Evolutionary conservation across 2,329 filamentous ascomycete genomes (phyloP), one percentile per base, ranked within the genome.

Genomic region (Dothideomycetes sp.): DNA sequence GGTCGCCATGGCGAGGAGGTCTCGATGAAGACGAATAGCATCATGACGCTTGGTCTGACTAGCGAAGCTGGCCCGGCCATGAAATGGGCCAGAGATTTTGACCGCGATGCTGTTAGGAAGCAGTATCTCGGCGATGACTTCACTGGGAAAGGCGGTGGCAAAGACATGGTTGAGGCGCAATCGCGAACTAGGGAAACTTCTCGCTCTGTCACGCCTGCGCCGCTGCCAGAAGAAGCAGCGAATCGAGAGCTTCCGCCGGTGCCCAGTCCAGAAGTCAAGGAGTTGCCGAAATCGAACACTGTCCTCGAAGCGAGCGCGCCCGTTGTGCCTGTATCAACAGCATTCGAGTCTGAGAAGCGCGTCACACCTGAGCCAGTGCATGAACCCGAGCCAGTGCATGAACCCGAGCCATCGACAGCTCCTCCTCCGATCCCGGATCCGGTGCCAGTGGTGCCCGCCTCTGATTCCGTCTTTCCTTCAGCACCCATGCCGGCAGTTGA

Each of bases 1-100:
- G 51, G 76, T 67, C 60, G 64, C 44, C 48, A 59, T 60, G 59
- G 73, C 62, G 68, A 76, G 59, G 46, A 73, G 65, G 57, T 61
- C 9, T 67, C 72, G 41, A 63, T 64, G 33, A 94, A 93, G 71
- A 95, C 87, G 3, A 88, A 80, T 59, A 98, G 91, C 49, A 75
- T 94, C 41, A 73, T 95, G 54, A 94, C 87, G 3, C 67, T 96
- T 34, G 88, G 94, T 56, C 81, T 96, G 45, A 71, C 88, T 53
- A 86, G 72, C 38, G 91, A 94, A 58, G 89, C 88, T 14, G 91
- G 84, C 7, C 84, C 87, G 17, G 91, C 91, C 1, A 81, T 98
- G 79, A 94, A 94, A 60, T 98, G 91, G 91, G 86, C 89, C 22
- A 89, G 73, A 60, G 87, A 87, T 52, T 96, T 95, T 57, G 91